phyloP scores from a whole-genome alignment of 2,329 filamentous ascomycete genomes.

The Coniochaeta sp. region DNA sequence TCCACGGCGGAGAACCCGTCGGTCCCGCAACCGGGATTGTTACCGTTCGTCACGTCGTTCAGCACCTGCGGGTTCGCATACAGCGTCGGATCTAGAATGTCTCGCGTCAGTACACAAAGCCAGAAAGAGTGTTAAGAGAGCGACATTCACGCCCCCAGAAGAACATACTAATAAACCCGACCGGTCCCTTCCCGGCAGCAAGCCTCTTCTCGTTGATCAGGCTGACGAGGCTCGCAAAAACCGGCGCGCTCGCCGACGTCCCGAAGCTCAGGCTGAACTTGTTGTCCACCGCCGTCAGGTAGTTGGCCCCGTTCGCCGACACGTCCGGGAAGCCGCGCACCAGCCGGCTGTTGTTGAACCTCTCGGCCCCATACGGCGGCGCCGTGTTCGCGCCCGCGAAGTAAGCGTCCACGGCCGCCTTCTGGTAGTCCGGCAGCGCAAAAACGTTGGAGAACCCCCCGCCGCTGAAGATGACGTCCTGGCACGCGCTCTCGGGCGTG shows the following conservation, averaged over 20 bases:
- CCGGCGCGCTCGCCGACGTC: conserved; percentile 33
- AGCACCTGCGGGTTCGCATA: conserved; percentile 14
- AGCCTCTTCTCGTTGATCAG: conserved; percentile 22
- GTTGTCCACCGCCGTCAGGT: conserved; percentile 34
- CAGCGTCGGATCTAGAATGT: conserved; percentile 6
- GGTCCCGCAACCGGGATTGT: conserved; percentile 19
- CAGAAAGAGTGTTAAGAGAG: background rate
- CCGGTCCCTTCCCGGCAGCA: conserved; percentile 17
- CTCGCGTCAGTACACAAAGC: no score
- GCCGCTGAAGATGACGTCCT: conserved; percentile 37
- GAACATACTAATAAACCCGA: conserved; percentile 14
- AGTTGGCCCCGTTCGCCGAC: conserved; percentile 35
- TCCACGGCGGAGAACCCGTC: conserved; percentile 15
- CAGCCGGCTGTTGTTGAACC: conserved; percentile 37
- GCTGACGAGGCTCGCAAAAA: conserved; percentile 25
- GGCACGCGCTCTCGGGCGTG: conserved; percentile 34
- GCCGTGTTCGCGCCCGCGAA: conserved; percentile 28
- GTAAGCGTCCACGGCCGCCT: conserved; percentile 27
- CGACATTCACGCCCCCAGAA: background rate
- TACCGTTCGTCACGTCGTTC: conserved; percentile 17
- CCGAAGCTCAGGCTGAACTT: conserved; percentile 35
- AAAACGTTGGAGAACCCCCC: conserved; percentile 45
- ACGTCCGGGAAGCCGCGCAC: conserved; percentile 41
- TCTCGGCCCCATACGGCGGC: conserved; percentile 31
- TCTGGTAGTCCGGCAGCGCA: conserved; percentile 38